Conservation (phyloP, 306 rosid species). For the Purshia tridentata region DNA sequence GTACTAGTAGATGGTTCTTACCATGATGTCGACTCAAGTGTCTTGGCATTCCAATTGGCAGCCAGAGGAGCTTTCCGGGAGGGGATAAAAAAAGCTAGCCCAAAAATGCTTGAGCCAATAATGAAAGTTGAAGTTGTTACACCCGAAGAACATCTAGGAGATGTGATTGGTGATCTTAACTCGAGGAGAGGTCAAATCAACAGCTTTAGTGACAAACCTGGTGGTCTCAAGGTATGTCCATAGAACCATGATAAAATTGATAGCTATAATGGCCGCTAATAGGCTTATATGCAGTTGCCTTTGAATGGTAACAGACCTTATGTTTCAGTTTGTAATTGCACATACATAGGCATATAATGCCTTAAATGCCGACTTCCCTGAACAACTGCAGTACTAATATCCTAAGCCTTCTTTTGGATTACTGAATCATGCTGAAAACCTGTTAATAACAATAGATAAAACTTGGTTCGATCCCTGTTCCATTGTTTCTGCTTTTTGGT, state of each 20-base stretch:
- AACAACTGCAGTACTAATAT: no score
- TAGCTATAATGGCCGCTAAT: no score
- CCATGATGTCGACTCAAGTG: slow-evolving; percentile 97
- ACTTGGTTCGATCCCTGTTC: no score
- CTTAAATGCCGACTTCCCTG: no score
- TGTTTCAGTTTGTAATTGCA: not conserved
- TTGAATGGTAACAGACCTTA: no score
- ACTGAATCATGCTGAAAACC: no score
- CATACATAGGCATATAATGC: no score
- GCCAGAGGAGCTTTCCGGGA: slow-evolving; percentile 97
- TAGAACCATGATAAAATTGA: not conserved
- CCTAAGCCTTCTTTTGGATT: no score
- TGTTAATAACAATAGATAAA: no score
- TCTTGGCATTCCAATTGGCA: slow-evolving; percentile 91
- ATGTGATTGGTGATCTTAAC: slow-evolving; percentile 96
- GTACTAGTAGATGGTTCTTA: slow-evolving; percentile 79
- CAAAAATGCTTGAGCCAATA: slow-evolving; percentile 90
- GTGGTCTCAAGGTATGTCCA: slow-evolving; percentile 83
- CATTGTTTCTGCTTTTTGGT: no score
- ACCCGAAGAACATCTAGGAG: slow-evolving; percentile 94
- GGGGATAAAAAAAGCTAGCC: slow-evolving; percentile 77
- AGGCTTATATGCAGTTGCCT: no score
- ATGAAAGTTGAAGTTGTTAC: slow-evolving; percentile 98
- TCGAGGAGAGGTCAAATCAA: slow-evolving; percentile 98
- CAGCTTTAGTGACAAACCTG: slow-evolving; percentile 91